Percentiles rank a stretch among this genome's conserved stretches.
Evolutionary conservation across 768 basidiomycete genomes (phyloP).

Genomic region (Boletus sp.): DNA sequence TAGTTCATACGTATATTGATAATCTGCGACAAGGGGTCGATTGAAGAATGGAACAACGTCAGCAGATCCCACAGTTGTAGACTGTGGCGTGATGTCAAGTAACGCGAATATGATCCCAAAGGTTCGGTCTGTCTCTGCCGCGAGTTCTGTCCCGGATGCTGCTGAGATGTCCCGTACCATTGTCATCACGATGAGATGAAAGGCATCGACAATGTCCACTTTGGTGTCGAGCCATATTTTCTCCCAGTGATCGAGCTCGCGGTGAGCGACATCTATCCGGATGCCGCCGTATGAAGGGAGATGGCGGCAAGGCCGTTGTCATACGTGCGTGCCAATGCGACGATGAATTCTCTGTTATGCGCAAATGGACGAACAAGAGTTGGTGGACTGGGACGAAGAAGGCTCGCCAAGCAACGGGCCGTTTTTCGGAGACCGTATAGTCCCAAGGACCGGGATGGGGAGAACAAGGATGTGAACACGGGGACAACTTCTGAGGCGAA

Average conservation of each 20-base stretch:
- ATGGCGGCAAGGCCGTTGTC: conserved; percentile 53
- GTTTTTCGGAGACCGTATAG: conserved; percentile 65
- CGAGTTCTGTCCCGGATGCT: conserved; percentile 42
- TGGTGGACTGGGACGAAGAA: conserved; percentile 51
- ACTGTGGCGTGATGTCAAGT: conserved; percentile 40
- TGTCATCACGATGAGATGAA: conserved; percentile 55
- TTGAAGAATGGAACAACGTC: conserved; percentile 58
- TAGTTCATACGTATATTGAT: conserved; percentile 65
- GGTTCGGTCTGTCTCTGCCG: conserved; percentile 46
- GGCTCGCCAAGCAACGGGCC: conserved; percentile 50
- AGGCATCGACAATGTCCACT: conserved; percentile 64
- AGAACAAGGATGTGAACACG: conserved; percentile 49
- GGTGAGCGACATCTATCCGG: conserved; percentile 23
- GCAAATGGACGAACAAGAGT: conserved; percentile 51
- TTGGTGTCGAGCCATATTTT: conserved; percentile 70
- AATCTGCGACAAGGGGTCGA: conserved; percentile 64
- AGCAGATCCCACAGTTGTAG: conserved; percentile 10
- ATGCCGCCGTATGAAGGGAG: conserved; percentile 60
- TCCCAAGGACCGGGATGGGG: conserved; percentile 43
- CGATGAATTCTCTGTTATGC: conserved; percentile 47
- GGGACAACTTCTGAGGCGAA: conserved; percentile 50
- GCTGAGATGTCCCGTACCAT: conserved; percentile 48
- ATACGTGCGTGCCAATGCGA: conserved; percentile 58
- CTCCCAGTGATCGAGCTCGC: conserved; percentile 62
- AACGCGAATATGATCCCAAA: conserved; percentile 61